Conservation (phyloP, 164 flowering plant genomes). For the Dillenia turbinata region DNA sequence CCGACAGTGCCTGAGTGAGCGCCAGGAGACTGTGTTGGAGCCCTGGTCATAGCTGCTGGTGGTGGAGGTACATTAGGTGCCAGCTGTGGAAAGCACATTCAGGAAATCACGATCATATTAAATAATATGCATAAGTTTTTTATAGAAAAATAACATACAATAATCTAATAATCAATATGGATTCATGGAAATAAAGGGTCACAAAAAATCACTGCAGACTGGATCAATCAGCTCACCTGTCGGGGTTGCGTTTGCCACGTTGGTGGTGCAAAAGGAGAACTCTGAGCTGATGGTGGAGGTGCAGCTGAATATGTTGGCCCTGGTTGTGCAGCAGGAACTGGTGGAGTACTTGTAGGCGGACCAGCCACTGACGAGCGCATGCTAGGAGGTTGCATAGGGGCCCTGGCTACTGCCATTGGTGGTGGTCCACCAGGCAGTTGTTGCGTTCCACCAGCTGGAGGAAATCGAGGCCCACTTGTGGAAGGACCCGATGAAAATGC, state of each 20-base stretch:
- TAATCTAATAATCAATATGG: no score
- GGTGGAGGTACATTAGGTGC: neutral
- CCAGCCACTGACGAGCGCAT: slow-evolving; percentile 18
- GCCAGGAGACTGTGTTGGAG: slow-evolving; percentile 24
- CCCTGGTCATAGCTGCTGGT: slow-evolving; percentile 9
- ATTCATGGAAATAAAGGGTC: no score
- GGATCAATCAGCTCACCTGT: slow-evolving; percentile 32
- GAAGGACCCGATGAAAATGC: slow-evolving; percentile 22
- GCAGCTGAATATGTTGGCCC: slow-evolving; percentile 16
- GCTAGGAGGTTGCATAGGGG: slow-evolving; percentile 8
- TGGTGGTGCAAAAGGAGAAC: slow-evolving; percentile 37
- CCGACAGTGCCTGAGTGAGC: slow-evolving; percentile 27
- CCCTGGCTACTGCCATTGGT: slow-evolving; percentile 13
- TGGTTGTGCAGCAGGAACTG: slow-evolving; percentile 10
- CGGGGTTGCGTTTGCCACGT: slow-evolving; percentile 43
- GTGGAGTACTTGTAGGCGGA: slow-evolving; percentile 13
- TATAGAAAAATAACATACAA: no score
- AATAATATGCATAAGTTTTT: no score
- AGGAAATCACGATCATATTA: no score
- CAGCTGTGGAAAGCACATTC: no score
- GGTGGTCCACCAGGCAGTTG: slow-evolving; percentile 49
- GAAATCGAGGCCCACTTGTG: slow-evolving; percentile 37
- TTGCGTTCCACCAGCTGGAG: slow-evolving; percentile 28
- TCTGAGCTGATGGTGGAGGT: slow-evolving; percentile 21
- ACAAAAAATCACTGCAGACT: no score